These are phyloP conservation scores for Colletotrichum brevisporum DNA, from an alignment of 2,329 filamentous ascomycete genomes.

Conservation along the genomic window DNA sequence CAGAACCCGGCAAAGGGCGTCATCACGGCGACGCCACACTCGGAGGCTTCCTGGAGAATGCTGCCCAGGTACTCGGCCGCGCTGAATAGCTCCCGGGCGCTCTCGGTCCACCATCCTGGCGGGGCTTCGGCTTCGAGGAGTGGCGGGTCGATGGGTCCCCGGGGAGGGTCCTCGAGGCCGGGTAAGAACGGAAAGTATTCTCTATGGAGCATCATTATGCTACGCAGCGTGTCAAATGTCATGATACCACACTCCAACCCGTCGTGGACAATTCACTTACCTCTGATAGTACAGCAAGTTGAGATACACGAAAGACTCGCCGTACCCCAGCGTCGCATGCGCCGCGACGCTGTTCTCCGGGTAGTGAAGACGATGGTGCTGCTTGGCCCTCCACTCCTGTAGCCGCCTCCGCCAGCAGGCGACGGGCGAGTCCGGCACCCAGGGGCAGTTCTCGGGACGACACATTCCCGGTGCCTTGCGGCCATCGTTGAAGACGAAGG, in stretches of 20 bases:
- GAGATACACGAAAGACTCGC: slow-evolving; percentile 58
- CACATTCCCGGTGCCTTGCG: slow-evolving; percentile 57
- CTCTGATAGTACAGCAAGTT: slow-evolving; percentile 61
- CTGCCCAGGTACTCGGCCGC: slow-evolving; percentile 53
- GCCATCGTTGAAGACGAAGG: slow-evolving; percentile 59
- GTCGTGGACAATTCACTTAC: slow-evolving; percentile 43
- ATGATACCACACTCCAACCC: not conserved
- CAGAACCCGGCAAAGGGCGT: slow-evolving; percentile 62
- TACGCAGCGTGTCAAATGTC: slow-evolving; percentile 33
- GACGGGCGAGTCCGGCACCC: slow-evolving; percentile 55
- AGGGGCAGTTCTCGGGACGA: slow-evolving; percentile 55
- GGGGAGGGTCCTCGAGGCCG: slow-evolving; percentile 49
- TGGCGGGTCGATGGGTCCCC: slow-evolving; percentile 57
- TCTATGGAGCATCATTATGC: slow-evolving; percentile 57
- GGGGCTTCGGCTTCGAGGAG: slow-evolving; percentile 55
- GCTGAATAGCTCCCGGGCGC: slow-evolving; percentile 52
- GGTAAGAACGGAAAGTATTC: slow-evolving; percentile 62
- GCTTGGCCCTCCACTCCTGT: slow-evolving; percentile 52
- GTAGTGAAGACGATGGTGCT: slow-evolving; percentile 54
- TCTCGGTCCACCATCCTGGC: slow-evolving; percentile 56
- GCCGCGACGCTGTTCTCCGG: slow-evolving; percentile 54
- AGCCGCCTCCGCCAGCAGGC: slow-evolving; percentile 47
- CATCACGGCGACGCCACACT: slow-evolving; percentile 52
- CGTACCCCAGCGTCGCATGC: slow-evolving; percentile 55
- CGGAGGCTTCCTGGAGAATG: slow-evolving; percentile 54